These are phyloP conservation scores for Aaosphaeria pasadenensis DNA, from an alignment of 2,329 filamentous ascomycete genomes.

Conservation along the genomic window DNA sequence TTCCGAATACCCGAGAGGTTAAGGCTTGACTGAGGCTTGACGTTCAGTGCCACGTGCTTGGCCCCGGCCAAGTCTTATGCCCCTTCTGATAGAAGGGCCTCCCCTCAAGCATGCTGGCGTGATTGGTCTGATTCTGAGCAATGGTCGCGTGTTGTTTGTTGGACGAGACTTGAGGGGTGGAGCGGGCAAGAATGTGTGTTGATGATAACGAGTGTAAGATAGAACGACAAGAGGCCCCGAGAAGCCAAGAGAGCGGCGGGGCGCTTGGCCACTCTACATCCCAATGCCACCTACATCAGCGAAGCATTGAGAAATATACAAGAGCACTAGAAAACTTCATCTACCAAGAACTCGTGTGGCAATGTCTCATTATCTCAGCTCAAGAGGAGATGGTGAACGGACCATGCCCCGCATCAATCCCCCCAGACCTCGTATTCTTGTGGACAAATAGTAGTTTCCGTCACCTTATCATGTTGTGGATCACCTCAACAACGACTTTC, in stretches of 20 bases:
- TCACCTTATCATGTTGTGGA: too few species aligned
- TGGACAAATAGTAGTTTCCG: too few species aligned
- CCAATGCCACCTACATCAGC: neutral
- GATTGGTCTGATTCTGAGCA: neutral
- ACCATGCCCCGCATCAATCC: too few species aligned
- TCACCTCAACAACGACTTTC: too few species aligned
- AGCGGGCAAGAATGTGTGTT: neutral
- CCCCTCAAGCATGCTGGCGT: neutral
- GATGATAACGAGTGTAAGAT: neutral
- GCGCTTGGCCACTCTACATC: neutral
- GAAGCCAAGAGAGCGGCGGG: neutral
- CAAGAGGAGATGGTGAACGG: too few species aligned
- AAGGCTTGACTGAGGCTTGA: neutral
- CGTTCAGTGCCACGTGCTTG: neutral
- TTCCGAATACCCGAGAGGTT: neutral
- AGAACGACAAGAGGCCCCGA: neutral
- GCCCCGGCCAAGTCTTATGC: neutral
- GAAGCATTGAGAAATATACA: neutral
- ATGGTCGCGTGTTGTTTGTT: neutral
- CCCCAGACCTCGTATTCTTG: too few species aligned
- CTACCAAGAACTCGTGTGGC: too few species aligned
- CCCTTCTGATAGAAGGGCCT: neutral
- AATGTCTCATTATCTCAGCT: too few species aligned
- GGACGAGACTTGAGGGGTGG: neutral
- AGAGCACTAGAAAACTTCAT: too few species aligned